Base-by-base conservation (phyloP, 2,329 filamentous ascomycete species). In the Monilinia fructicola region DNA sequence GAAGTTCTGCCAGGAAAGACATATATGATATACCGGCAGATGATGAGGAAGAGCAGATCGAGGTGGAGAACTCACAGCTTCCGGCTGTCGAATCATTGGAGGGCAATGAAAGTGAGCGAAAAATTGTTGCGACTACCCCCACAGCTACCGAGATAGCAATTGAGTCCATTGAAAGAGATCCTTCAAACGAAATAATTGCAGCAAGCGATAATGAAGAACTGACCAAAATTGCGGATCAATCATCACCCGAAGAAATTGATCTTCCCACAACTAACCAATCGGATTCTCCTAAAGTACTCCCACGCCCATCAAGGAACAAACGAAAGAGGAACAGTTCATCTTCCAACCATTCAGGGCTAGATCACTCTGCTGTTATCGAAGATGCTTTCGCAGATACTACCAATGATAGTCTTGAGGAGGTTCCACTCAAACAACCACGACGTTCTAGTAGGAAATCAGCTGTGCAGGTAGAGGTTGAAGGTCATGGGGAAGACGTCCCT, bases 1-100 rank as follows among this genome's bases (percentile, higher is more conserved):
- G 68, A 53, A 67, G 65, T 59, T 60, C 63, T 12, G 70, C 72
- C 10, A 66, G 71, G 58, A 69, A 64, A 11, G 72, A 75, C 68
- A 69, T 73, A 44, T 73, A 74, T 42, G 64, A 64, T 50, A 21
- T 74, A 21, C 58, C 62, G 9, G 65, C 69, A 42, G 72, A 74
- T 31, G 69, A 72, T 10, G 53, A 65, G 23, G 31, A 16, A 40
- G 60, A 63, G 12, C 60, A 63, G 31, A 18, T 9, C 35, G 26
- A 18, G 16, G 18, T 31, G 14, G 54, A 56, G 5, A 38, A 56
- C 18, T 31, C 44, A 7, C 50, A 50, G 2, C 6, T 16, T 9
- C 10, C n/a, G 4, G 23, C 28, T 23, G 31, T 31, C n/a, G 40
- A 31, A 21, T 6, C 42, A 0, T 38, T 16, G 2, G n/a, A 50